Percentiles rank a stretch among this genome's conserved stretches.
Evolutionary conservation across 1,139 yeast genomes (phyloP).

Genomic region (Insectozyma bohioensis): DNA sequence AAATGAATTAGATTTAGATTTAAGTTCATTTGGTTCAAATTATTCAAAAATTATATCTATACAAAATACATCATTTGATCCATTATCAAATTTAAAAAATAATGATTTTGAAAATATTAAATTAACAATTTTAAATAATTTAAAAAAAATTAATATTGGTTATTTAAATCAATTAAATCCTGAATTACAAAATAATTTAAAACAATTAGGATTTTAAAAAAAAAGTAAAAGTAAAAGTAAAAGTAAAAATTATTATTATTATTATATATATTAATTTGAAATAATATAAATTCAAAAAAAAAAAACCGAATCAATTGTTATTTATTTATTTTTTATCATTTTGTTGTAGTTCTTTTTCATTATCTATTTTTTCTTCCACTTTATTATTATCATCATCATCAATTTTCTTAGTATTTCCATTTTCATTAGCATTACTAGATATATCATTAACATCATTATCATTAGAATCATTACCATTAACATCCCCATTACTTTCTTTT

Average conservation of each 20-base stretch:
- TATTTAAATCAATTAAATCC: slow-evolving; percentile 30
- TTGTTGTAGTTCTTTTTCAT: too few relatives aligned
- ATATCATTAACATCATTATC: too few relatives aligned
- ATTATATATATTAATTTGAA: slow-evolving; percentile 1
- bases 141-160: slow-evolving; percentile 32
- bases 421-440: too few relatives aligned
- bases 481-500: not conserved
- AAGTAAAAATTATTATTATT: not conserved
- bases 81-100: slow-evolving; percentile 48
- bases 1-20: slow-evolving; percentile 61
- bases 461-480: not conserved
- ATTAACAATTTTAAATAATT: slow-evolving; percentile 27
- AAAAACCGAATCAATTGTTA: slow-evolving; percentile 6
- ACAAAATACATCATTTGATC: slow-evolving; percentile 63
- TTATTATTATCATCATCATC: too few relatives aligned
- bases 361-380: too few relatives aligned
- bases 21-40: slow-evolving; percentile 78
- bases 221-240: slow-evolving; percentile 2
- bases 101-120: slow-evolving; percentile 36
- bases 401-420: too few relatives aligned
- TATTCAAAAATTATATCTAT: slow-evolving; percentile 74
- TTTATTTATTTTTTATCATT: too few relatives aligned
- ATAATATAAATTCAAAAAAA: slow-evolving; percentile 3
- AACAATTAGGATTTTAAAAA: slow-evolving; percentile 15
- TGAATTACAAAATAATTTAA: slow-evolving; percentile 21